Base-by-base conservation (phyloP, 495 filamentous ascomycete genomes). In the Gamarada debralockiae region DNA sequence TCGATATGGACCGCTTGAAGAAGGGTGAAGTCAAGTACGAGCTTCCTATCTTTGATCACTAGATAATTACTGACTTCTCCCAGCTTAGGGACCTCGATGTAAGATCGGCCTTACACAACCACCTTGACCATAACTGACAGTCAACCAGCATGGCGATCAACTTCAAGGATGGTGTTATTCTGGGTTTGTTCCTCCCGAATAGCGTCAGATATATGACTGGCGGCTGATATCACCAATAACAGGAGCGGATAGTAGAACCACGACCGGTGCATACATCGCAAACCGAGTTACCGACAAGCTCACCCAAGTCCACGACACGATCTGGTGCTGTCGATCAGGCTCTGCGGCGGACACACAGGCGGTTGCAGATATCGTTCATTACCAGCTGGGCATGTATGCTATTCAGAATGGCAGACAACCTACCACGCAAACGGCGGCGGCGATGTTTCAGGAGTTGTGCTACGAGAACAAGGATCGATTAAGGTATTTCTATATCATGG, bases 221-320 rank as follows among this genome's bases (percentile, higher is more conserved):
- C 27, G n/a, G n/a, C n/a, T n/a, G n/a, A n/a, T 15, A 15, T 21
- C 65, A 66, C 47, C 20, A 15, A 37, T 10, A 40, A 34, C 44
- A 80, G 85, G 92, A 49, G 93, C 93, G 59, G 93, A 98, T 70
- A 96, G 90, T 62, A 84, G 93, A 74, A 98, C 93, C 62, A 97
- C 93, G n/a, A 97, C 93, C 50, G 93, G 93, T 64, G 85, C 93
- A 57, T 97, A 96, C 79, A 97, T 98, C 67, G 95, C 93, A 63
- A 98, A 98, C 70, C 86, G 93, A 74, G 95, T 98, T 44, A 97
- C 93, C 52, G 93, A 98, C 77, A 98, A 98, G 78, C 84, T 98
- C 65, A 98, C 95, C 58, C 89, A 92, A 72, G 92, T 98, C 37
- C 88, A 95, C 71, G 93, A 97, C 70, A 97, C 92, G 43, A 97